These are phyloP conservation scores for Xylaria bambusicola DNA, from an alignment of 495 filamentous ascomycete genomes.

Conservation along the genomic window DNA sequence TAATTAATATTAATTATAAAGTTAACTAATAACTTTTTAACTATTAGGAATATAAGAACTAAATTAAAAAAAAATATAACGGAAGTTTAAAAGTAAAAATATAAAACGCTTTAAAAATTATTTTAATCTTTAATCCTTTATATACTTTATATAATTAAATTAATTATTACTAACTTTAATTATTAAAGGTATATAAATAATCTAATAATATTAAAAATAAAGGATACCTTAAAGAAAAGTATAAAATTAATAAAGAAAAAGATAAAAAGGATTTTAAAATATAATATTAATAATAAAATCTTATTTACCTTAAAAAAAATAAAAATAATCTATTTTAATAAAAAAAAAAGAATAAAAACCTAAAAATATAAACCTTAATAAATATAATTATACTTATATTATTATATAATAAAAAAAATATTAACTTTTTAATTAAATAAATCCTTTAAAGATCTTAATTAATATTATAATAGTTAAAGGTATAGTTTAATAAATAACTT, in stretches of 20 bases:
- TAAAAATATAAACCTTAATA: not conserved
- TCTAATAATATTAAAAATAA: constrained; percentile 2
- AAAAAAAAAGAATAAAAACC: not conserved
- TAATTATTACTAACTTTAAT: not conserved
- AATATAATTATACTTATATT: not conserved
- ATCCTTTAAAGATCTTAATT: not conserved
- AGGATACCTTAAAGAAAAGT: not conserved
- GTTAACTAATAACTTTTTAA: constrained; percentile 2
- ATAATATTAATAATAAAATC: constrained; percentile 1
- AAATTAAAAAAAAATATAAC: constrained; percentile 3
- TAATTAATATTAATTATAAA: not conserved
- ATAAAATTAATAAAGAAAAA: not conserved
- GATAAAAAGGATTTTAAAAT: constrained; percentile 1
- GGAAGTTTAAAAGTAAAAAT: not conserved
- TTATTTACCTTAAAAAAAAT: constrained; percentile 3
- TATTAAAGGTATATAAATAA: constrained; percentile 3
- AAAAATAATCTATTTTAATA: not conserved
- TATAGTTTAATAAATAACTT: not conserved
- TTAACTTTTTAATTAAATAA: not conserved
- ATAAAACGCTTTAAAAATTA: not conserved
- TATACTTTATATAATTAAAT: constrained; percentile 6
- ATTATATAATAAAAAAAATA: not conserved
- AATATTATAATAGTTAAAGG: constrained; percentile 1
- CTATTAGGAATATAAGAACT: not conserved
- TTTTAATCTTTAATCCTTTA: not conserved